A percentile compares a stretch with the other conserved stretches of the same genome.
These are phyloP conservation scores for Scheffersomyces lignosus DNA, from an alignment of 805 yeast genomes.

Conservation along the genomic window DNA sequence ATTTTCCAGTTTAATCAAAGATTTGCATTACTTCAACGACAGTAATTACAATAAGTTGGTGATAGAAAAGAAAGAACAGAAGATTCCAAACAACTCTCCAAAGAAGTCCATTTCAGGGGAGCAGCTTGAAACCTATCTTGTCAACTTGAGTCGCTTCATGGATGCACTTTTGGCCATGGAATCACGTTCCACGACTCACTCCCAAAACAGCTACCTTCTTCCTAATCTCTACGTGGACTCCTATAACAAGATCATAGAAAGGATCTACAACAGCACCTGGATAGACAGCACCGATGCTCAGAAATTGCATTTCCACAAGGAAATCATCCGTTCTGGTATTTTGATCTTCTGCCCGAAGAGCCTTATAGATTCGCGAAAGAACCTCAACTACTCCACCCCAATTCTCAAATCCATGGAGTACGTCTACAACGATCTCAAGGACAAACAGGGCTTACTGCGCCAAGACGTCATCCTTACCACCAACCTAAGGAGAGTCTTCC, in stretches of 20 bases:
- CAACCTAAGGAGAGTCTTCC: conserved; percentile 17
- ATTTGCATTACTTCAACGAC: conserved; percentile 29
- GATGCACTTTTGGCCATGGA: conserved; percentile 20
- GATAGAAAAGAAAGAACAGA: conserved; percentile 10
- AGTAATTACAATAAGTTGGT: conserved; percentile 21
- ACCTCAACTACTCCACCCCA: conserved; percentile 13
- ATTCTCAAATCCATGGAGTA: conserved; percentile 22
- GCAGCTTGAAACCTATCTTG: conserved; percentile 23
- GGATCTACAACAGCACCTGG: conserved; percentile 29
- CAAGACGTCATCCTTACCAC: conserved; percentile 20
- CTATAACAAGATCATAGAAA: conserved; percentile 22
- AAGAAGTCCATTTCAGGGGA: conserved; percentile 21
- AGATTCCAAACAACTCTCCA: conserved; percentile 24
- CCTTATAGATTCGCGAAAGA: conserved; percentile 18
- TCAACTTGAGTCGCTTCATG: conserved; percentile 22
- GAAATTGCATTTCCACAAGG: conserved; percentile 21
- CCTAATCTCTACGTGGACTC: conserved; percentile 22
- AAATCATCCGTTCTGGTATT: conserved; percentile 28
- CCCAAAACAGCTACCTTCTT: conserved; percentile 13
- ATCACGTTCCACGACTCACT: conserved; percentile 9
- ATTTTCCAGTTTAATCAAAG: conserved; percentile 28
- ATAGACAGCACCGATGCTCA: conserved; percentile 10
- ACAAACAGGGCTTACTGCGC: conserved; percentile 9
- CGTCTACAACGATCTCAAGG: conserved; percentile 22
- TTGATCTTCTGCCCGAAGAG: conserved; percentile 26